phyloP scores from a whole-genome alignment of 352 stramenopile species.

The Bremia lactucae region DNA sequence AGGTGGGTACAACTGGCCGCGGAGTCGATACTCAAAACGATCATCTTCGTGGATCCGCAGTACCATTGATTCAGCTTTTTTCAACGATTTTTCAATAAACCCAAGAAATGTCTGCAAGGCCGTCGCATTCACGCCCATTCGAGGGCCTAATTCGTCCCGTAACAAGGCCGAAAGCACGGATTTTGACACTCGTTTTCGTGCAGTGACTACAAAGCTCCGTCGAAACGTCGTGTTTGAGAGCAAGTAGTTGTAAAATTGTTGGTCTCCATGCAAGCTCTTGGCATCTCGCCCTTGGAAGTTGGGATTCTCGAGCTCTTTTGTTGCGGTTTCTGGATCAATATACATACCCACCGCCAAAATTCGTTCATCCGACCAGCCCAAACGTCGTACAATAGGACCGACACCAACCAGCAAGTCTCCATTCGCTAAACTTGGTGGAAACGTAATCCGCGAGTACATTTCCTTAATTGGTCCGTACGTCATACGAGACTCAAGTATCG shows the following conservation, averaged over 20 bases:
- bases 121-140: constrained; percentile 39
- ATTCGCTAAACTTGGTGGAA: constrained; percentile 63
- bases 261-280: constrained; percentile 63
- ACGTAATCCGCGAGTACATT: constrained; percentile 66
- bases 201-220: constrained; percentile 66
- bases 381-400: constrained; percentile 57
- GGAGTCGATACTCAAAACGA: constrained; percentile 58
- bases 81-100: constrained; percentile 76
- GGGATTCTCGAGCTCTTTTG: constrained; percentile 39
- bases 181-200: constrained; percentile 69
- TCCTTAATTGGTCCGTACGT: constrained; percentile 64
- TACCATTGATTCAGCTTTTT: constrained; percentile 76
- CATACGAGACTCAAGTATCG: constrained; percentile 51
- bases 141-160: constrained; percentile 60
- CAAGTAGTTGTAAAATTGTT: constrained; percentile 62
- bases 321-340: constrained; percentile 53
- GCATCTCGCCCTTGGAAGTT: constrained; percentile 40
- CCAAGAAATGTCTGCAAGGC: constrained; percentile 49
- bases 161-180: constrained; percentile 54
- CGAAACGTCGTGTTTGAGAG: constrained; percentile 50
- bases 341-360: constrained; percentile 74
- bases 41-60: constrained; percentile 50
- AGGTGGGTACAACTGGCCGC: constrained; percentile 54
- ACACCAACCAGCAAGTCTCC: constrained; percentile 66
- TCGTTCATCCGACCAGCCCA: constrained; percentile 76